These are phyloP conservation scores for Aspergillus cejpii DNA, from an alignment of 2,329 filamentous ascomycete genomes.

Conservation along the genomic window DNA sequence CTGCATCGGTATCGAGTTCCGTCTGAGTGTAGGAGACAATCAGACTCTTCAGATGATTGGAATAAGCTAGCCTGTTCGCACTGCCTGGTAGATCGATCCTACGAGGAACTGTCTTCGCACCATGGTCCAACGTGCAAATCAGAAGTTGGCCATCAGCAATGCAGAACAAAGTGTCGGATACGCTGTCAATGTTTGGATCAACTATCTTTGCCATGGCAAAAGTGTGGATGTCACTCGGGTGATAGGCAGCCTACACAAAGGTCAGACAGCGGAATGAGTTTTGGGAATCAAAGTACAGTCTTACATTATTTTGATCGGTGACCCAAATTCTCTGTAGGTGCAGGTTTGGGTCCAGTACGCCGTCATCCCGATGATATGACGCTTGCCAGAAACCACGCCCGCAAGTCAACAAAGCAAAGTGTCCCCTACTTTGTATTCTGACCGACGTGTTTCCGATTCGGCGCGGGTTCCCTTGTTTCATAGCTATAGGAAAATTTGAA, in stretches of 20 bases:
- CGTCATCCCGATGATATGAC: conserved; percentile 22
- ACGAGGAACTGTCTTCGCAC: conserved; percentile 38
- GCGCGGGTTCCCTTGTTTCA: conserved; percentile 26
- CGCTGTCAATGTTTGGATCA: conserved; percentile 16
- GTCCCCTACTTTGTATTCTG: conserved; percentile 27
- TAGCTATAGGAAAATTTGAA: conserved; percentile 20
- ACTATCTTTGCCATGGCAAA: conserved; percentile 31
- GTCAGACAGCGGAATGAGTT: conserved; percentile 12
- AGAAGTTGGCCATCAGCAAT: conserved; percentile 45
- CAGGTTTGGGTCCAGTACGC: conserved; percentile 24
- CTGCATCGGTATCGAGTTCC: conserved; percentile 21
- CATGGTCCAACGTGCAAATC: conserved; percentile 43
- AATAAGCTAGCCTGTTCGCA: conserved; percentile 42
- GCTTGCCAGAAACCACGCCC: conserved; percentile 36
- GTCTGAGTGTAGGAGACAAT: conserved; percentile 43
- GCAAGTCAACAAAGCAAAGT: conserved; percentile 32
- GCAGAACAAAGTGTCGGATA: conserved; percentile 44
- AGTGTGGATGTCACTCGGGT: conserved; percentile 32
- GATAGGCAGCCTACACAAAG: conserved; percentile 31
- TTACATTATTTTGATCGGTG: conserved; percentile 39
- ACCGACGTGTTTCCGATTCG: conserved; percentile 36
- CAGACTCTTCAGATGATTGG: conserved; percentile 42
- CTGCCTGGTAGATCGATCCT: conserved; percentile 38
- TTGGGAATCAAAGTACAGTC: conserved; percentile 8
- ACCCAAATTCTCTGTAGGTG: conserved; percentile 36